Evolutionary conservation across 129 eudicot species (phyloP).

Genomic region (Glebionis coronaria): DNA sequence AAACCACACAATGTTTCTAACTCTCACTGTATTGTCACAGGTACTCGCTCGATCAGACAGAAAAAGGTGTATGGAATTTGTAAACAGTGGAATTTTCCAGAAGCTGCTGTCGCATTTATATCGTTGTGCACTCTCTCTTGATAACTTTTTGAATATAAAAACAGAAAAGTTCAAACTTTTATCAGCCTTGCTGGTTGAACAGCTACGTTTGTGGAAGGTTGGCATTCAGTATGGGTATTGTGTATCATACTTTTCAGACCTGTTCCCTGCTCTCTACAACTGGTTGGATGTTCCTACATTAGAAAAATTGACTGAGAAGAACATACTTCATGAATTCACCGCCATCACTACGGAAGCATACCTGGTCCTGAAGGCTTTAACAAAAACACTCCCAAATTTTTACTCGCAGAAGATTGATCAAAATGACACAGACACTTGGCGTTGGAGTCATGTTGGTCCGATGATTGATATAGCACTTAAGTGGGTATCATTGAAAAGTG

Average conservation of each 20-base stretch:
- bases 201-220: conserved; percentile 81
- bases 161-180: conserved; percentile 58
- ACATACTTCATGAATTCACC: conserved; percentile 55
- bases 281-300: conserved; percentile 72
- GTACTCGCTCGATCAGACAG: conserved; percentile 71
- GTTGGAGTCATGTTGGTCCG: conserved; percentile 78
- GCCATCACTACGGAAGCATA: conserved; percentile 68
- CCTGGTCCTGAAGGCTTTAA: conserved; percentile 61
- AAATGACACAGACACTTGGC: conserved; percentile 43
- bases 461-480: conserved; percentile 70
- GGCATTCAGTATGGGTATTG: conserved; percentile 62
- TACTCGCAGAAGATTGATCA: conserved; percentile 34
- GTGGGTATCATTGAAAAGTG: conserved; percentile 51
- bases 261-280: conserved; percentile 66
- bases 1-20: conserved; percentile 6
- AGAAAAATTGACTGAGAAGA: conserved; percentile 46
- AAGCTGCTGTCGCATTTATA: conserved; percentile 72
- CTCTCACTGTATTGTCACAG: conserved; percentile 35
- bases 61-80: conserved; percentile 51
- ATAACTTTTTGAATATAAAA: conserved; percentile 59
- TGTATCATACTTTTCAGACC: conserved; percentile 55
- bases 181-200: conserved; percentile 74
- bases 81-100: conserved; percentile 50
- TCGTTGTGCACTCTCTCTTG: conserved; percentile 52
- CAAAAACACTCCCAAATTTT: conserved; percentile 67